Evolutionary conservation across 2,329 filamentous ascomycete species (phyloP), one percentile per base, ranked within the genome.

Genomic region (Ophiobolus disseminans): DNA sequence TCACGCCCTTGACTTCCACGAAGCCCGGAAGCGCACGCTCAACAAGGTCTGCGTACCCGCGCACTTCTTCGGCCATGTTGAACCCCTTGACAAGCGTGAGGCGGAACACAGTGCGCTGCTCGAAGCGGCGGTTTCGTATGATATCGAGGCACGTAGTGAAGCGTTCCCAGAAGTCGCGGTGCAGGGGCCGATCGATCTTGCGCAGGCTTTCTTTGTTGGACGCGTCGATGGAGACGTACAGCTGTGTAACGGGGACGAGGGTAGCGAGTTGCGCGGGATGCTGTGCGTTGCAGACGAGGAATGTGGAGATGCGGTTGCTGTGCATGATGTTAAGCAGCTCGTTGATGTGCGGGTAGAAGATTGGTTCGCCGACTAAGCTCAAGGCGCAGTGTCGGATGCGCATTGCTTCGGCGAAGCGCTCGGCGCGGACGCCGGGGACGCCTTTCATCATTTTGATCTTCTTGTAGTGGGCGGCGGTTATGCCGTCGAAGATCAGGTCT

Each of bases 391-490:
- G 93, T 0, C 91, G 84, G 63, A 99, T 96, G 32, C 86, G 83
- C 87, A 97, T 91, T 0, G 92, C 93, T 76, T 97, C 94, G 5
- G 88, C 86, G 67, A 96, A 97, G 3, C 94, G 84, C 73, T 97
- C 93, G 1, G 92, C 90, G 9, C 93, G 84, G 3, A 97, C 91
- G 4, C 94, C 94, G 0, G 94, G 93, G 1, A 97, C 90, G 42
- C 93, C 94, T 41, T 90, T 89, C 80, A 97, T 83, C 88, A 95
- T 94, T 74, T 96, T 96, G 76, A 97, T 97, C 76, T 97, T 97
- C 68, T 93, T 87, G 79, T 97, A 97, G 74, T 97, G 94, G 13
- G 88, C 89, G 50, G 87, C 86, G 71, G 95, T 96, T 56, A 96
- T 91, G 39, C 93, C 93, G 28, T 88, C 78, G 68, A 97, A 96